These are phyloP conservation scores for Dalbergia oliveri DNA, from an alignment of 306 rosid genomes.

Conservation along the genomic window DNA sequence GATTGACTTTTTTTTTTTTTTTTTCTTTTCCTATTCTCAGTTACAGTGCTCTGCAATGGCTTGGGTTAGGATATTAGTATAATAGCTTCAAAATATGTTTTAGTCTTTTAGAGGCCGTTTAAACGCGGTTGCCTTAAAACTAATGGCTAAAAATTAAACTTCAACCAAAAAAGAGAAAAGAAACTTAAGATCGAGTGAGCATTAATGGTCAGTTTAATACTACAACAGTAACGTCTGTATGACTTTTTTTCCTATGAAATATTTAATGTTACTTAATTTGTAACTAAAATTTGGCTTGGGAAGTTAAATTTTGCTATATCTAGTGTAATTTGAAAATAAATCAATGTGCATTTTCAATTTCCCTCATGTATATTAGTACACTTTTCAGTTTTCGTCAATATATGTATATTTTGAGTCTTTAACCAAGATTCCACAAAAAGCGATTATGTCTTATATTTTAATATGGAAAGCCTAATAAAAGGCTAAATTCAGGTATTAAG, in stretches of 20 bases:
- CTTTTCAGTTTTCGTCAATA: too few relatives aligned
- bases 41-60: background rate
- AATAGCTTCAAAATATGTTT: background rate
- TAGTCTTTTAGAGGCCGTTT: constrained; percentile 7
- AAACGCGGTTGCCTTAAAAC: constrained; percentile 18
- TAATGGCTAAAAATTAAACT: constrained; percentile 1
- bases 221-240: background rate
- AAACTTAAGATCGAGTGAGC: constrained; percentile 13
- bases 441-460: too few relatives aligned
- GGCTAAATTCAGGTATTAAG: too few relatives aligned
- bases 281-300: background rate
- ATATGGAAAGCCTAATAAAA: too few relatives aligned
- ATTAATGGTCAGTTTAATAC: constrained; percentile 30
- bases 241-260: background rate
- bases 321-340: background rate
- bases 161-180: background rate
- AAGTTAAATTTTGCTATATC: background rate
- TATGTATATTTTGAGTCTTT: too few relatives aligned
- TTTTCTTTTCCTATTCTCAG: background rate
- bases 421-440: too few relatives aligned
- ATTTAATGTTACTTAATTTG: background rate
- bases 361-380: background rate
- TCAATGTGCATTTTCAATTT: background rate
- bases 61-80: background rate
- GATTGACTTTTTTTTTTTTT: background rate